Conservation (phyloP, 768 basidiomycete genomes). For the Dictyophora rubrovolvata region DNA sequence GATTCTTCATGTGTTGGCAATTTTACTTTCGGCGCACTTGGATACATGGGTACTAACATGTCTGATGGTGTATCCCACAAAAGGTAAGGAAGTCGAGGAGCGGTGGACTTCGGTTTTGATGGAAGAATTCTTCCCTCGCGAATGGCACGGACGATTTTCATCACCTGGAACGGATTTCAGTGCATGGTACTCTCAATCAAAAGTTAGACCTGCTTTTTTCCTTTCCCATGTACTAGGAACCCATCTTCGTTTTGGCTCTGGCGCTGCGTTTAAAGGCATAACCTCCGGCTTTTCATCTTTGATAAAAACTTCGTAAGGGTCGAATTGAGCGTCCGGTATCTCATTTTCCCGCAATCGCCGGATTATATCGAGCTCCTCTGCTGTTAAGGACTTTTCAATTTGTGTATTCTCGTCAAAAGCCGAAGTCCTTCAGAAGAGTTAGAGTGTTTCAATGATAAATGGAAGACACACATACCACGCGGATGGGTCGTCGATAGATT, state of each 20-base stretch:
- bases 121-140: slow-evolving; percentile 90
- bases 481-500: slow-evolving; percentile 84
- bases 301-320: slow-evolving; percentile 94
- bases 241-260: slow-evolving; percentile 95
- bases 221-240: slow-evolving; percentile 99
- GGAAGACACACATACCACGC: slow-evolving; percentile 57
- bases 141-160: slow-evolving; percentile 99
- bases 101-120: slow-evolving; percentile 70
- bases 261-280: slow-evolving; percentile 85
- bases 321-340: slow-evolving; percentile 80
- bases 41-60: slow-evolving; percentile 73
- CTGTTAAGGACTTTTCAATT: slow-evolving; percentile 73
- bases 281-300: slow-evolving; percentile 89
- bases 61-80: slow-evolving; percentile 73
- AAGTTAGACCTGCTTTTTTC: slow-evolving; percentile 60
- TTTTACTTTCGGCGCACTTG: slow-evolving; percentile 84
- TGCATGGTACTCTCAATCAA: background rate
- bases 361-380: slow-evolving; percentile 93
- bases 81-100: slow-evolving; percentile 63
- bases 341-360: slow-evolving; percentile 82
- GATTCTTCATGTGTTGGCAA: slow-evolving; percentile 94
- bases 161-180: slow-evolving; percentile 47
- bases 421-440: slow-evolving; percentile 52
- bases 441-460: background rate
- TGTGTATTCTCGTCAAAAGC: slow-evolving; percentile 87